Percentiles rank a stretch among this genome's conserved stretches.
Conservation (phyloP, 306 rosid species). For the Hylodesmum podocarpum region DNA sequence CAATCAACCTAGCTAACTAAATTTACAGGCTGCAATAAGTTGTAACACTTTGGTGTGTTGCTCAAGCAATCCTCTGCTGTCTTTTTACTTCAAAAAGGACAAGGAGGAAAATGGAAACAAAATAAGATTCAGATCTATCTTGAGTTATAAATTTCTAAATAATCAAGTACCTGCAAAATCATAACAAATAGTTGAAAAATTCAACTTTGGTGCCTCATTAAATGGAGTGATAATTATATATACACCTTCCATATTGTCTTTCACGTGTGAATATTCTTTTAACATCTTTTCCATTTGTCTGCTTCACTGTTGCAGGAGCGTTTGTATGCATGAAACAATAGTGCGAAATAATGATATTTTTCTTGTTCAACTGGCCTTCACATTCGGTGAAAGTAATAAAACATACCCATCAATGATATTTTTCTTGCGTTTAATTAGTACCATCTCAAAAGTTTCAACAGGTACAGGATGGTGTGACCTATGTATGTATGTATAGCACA, state of each 20-base stretch:
- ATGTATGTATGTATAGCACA: not conserved
- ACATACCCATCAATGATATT: slow-evolving; percentile 28
- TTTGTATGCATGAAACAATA: slow-evolving; percentile 6
- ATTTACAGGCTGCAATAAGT: not conserved
- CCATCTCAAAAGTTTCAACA: slow-evolving; percentile 14
- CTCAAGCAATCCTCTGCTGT: not conserved
- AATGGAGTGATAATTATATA: slow-evolving; percentile 22
- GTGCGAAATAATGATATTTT: slow-evolving; percentile 10
- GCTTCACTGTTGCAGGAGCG: slow-evolving; percentile 23
- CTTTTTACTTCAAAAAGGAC: slow-evolving; percentile 18
- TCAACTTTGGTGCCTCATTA: slow-evolving; percentile 12
- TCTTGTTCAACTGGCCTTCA: slow-evolving; percentile 27
- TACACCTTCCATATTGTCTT: slow-evolving; percentile 30
- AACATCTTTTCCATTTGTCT: slow-evolving; percentile 16
- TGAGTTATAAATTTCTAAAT: not conserved
- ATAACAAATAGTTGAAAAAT: slow-evolving; percentile 22
- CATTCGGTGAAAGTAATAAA: slow-evolving; percentile 21
- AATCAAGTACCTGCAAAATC: slow-evolving; percentile 23
- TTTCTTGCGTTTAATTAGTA: slow-evolving; percentile 23
- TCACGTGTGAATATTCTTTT: slow-evolving; percentile 42
- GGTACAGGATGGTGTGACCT: not conserved
- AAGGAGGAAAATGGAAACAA: not conserved
- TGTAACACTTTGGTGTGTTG: not conserved
- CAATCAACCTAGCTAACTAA: not conserved
- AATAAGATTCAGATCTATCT: slow-evolving; percentile 22